Evolutionary conservation across 768 basidiomycete genomes (phyloP).

Genomic region (Termitomyces sp.): DNA sequence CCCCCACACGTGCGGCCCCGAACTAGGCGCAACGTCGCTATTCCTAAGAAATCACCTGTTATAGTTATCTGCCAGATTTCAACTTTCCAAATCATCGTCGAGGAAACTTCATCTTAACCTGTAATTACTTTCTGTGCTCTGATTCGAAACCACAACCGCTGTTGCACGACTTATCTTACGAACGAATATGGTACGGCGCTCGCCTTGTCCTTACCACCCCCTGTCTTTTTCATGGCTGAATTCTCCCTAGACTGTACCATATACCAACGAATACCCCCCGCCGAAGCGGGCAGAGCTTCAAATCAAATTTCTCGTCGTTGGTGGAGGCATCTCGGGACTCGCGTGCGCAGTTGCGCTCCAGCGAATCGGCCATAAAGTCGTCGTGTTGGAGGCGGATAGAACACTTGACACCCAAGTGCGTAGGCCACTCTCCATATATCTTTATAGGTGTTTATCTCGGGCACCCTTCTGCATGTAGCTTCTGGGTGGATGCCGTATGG

Average conservation of each 20-base stretch:
- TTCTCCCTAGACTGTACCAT: not conserved
- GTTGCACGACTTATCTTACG: not conserved
- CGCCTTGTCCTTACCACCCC: not conserved
- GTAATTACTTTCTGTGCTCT: not conserved
- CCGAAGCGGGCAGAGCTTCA: conserved; percentile 18
- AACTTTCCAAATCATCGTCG: not conserved
- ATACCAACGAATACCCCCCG: not conserved
- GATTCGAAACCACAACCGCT: not conserved
- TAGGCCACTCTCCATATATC: not conserved
- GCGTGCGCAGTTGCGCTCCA: conserved; percentile 48
- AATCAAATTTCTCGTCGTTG: conserved; percentile 30
- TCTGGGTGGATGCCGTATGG: conserved; percentile 24
- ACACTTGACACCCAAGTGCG: conserved; percentile 11
- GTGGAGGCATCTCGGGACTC: conserved; percentile 46
- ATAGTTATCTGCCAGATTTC: not conserved
- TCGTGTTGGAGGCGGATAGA: conserved; percentile 39
- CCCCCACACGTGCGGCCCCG: conserved; percentile 2
- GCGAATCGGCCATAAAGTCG: conserved; percentile 49
- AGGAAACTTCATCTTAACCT: not conserved
- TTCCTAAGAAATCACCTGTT: not conserved
- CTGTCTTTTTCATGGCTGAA: not conserved
- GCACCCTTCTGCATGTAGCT: conserved; percentile 7
- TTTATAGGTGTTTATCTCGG: not conserved
- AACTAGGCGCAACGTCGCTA: not conserved
- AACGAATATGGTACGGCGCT: not conserved